Conservation (phyloP, 805 yeast species). For the Tetrapisispora fleetii region DNA sequence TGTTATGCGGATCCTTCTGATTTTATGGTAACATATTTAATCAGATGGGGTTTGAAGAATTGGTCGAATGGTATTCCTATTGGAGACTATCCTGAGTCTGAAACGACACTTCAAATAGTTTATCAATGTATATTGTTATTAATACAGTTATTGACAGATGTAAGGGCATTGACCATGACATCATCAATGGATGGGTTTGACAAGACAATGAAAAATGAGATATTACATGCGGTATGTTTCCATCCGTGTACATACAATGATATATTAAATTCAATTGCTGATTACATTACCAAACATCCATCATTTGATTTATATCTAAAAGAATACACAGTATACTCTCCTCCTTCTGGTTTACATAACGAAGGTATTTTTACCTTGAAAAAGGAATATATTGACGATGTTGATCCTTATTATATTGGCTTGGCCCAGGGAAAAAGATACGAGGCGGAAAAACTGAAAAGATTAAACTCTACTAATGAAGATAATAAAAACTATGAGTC, state of each 20-base stretch:
- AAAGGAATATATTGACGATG: conserved; percentile 37
- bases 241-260: conserved; percentile 64
- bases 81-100: conserved; percentile 36
- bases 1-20: conserved; percentile 47
- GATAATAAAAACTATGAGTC: conserved; percentile 34
- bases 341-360: conserved; percentile 50
- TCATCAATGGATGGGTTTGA: conserved; percentile 41
- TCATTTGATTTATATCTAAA: conserved; percentile 54
- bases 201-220: conserved; percentile 50
- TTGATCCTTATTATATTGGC: conserved; percentile 80
- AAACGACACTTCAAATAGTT: conserved; percentile 44
- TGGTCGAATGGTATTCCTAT: conserved; percentile 41
- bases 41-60: conserved; percentile 57
- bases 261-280: conserved; percentile 60
- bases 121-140: conserved; percentile 71
- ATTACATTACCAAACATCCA: conserved; percentile 61
- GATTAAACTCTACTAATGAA: conserved; percentile 38
- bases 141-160: conserved; percentile 60
- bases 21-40: conserved; percentile 46
- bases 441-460: conserved; percentile 62
- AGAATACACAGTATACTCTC: conserved; percentile 48
- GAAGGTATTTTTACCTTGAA: conserved; percentile 62
- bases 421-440: conserved; percentile 71
- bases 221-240: conserved; percentile 77
- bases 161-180: conserved; percentile 44